Evolutionary conservation across 805 yeast species (phyloP).

Genomic region (Saccharomyces eubayanus): DNA sequence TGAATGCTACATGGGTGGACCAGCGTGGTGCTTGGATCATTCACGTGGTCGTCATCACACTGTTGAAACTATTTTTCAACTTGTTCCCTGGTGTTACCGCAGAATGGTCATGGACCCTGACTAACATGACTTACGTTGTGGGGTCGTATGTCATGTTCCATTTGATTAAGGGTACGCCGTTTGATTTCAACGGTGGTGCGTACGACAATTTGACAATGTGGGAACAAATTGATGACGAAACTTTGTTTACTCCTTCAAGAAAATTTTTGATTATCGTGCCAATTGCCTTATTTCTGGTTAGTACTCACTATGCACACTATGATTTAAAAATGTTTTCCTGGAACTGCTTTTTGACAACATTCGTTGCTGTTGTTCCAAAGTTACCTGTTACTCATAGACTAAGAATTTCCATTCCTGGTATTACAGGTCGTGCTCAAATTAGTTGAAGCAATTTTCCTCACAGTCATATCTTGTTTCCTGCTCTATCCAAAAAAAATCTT

Average conservation of each 20-base stretch:
- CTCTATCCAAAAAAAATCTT: not conserved
- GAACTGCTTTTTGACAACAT: slow-evolving; percentile 65
- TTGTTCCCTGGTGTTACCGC: slow-evolving; percentile 71
- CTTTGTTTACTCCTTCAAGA: slow-evolving; percentile 93
- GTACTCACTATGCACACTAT: slow-evolving; percentile 86
- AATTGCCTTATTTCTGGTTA: slow-evolving; percentile 69
- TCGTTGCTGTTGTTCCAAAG: slow-evolving; percentile 85
- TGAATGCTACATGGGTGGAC: slow-evolving; percentile 95
- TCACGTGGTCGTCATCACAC: slow-evolving; percentile 72
- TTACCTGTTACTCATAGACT: slow-evolving; percentile 75
- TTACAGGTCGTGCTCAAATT: slow-evolving; percentile 35
- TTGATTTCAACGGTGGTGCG: slow-evolving; percentile 94
- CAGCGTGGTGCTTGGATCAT: slow-evolving; percentile 94
- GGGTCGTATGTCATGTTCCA: slow-evolving; percentile 96
- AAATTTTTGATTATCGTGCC: slow-evolving; percentile 92
- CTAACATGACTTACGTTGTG: slow-evolving; percentile 80
- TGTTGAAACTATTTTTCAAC: slow-evolving; percentile 70
- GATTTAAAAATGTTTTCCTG: slow-evolving; percentile 69
- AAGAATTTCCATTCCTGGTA: slow-evolving; percentile 52
- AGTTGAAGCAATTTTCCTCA: slow-evolving; percentile 10
- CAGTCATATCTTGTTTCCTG: not conserved
- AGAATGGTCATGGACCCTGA: slow-evolving; percentile 88
- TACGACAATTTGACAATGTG: slow-evolving; percentile 95
- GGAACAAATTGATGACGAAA: slow-evolving; percentile 95
- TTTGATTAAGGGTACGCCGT: slow-evolving; percentile 92